A percentile compares a stretch with the other conserved stretches of the same genome.
phyloP scores from a whole-genome alignment of 106 monocot species.

The Iris macrosiphon region DNA sequence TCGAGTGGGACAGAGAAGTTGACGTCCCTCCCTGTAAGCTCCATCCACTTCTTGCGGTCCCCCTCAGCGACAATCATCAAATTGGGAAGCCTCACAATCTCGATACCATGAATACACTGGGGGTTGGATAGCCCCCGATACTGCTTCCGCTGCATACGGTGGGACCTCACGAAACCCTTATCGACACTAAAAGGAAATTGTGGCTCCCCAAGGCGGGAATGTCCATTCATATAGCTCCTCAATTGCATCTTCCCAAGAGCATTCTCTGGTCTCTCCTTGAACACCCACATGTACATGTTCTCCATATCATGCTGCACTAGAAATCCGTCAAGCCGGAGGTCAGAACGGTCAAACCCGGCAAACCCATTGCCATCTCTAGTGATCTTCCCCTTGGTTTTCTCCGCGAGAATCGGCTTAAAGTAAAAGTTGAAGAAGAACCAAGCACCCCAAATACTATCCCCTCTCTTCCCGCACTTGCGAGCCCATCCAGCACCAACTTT shows the following conservation, averaged over 20 bases:
- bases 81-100: conserved; percentile 27
- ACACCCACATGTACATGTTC: conserved; percentile 50
- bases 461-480: conserved; percentile 22
- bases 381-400: conserved; percentile 28
- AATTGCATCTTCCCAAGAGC: conserved; percentile 44
- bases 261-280: conserved; percentile 37
- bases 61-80: conserved; percentile 15
- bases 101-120: conserved; percentile 36
- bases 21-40: conserved; percentile 34
- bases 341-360: conserved; percentile 25
- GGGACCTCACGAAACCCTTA: conserved; percentile 28
- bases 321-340: conserved; percentile 27
- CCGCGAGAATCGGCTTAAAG: conserved; percentile 26
- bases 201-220: conserved; percentile 33
- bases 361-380: conserved; percentile 3
- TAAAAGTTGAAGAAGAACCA: conserved; percentile 48
- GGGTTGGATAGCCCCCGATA: conserved; percentile 37
- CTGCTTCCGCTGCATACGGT: conserved; percentile 42
- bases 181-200: conserved; percentile 33
- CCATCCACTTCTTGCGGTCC: conserved; percentile 32
- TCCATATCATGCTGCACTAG: conserved; percentile 46
- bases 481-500: conserved; percentile 1
- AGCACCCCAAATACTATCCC: conserved; percentile 38
- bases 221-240: conserved; percentile 39
- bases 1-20: conserved; percentile 25